phyloP scores from a whole-genome alignment of 2,329 filamentous ascomycete species.

The Neofusicoccum kwambonambiense region DNA sequence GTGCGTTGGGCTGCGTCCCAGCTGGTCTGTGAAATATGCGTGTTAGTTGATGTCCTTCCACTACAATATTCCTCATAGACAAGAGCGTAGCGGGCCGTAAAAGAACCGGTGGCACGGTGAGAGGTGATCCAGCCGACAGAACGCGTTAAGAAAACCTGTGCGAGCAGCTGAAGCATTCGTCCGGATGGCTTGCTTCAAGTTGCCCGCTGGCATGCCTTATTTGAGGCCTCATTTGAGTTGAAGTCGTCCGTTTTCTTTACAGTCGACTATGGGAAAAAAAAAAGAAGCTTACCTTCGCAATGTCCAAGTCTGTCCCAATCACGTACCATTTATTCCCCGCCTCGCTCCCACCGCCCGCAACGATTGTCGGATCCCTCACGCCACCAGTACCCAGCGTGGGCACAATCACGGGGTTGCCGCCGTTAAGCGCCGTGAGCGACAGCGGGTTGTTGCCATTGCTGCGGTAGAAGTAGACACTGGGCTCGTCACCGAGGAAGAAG shows the following conservation, averaged over 20 bases:
- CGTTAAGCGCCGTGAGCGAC: slow-evolving; percentile 51
- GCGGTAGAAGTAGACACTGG: slow-evolving; percentile 55
- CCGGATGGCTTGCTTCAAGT: too few relatives aligned
- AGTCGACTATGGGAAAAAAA: background rate
- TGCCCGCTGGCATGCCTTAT: background rate
- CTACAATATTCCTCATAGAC: too few relatives aligned
- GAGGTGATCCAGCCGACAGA: too few relatives aligned
- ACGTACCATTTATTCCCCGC: slow-evolving; percentile 56
- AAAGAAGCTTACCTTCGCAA: slow-evolving; percentile 33
- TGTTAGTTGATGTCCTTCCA: too few relatives aligned
- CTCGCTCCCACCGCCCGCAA: slow-evolving; percentile 48
- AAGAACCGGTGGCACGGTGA: too few relatives aligned
- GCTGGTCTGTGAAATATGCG: slow-evolving; percentile 39
- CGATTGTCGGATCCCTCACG: slow-evolving; percentile 53
- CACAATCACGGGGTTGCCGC: slow-evolving; percentile 48
- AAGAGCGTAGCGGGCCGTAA: too few relatives aligned
- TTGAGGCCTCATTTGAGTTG: slow-evolving; percentile 17
- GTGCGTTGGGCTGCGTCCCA: slow-evolving; percentile 55
- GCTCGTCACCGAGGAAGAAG: slow-evolving; percentile 56
- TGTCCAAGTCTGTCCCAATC: slow-evolving; percentile 55
- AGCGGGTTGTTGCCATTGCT: slow-evolving; percentile 53
- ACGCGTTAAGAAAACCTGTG: too few relatives aligned
- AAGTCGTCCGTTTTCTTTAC: too few relatives aligned
- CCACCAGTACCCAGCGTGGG: slow-evolving; percentile 54
- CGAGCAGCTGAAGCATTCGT: too few relatives aligned